phyloP scores from a whole-genome alignment of 2,329 filamentous ascomycete species.

The Penicillium olsonii region DNA sequence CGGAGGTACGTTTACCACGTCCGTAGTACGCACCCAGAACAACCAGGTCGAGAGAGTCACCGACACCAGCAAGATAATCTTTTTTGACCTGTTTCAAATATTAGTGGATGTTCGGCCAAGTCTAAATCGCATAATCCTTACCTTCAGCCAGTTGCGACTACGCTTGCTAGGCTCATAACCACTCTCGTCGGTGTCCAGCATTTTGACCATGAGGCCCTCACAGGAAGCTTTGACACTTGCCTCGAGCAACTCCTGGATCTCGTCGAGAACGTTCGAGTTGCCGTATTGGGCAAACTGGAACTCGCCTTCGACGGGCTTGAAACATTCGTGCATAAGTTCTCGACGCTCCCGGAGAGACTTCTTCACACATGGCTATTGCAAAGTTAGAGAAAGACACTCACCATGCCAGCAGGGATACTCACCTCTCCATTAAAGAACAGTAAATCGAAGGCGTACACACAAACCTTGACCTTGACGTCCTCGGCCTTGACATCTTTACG shows the following conservation, averaged over 20 bases:
- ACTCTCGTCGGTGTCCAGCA: slow-evolving; percentile 90
- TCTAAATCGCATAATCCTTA: slow-evolving; percentile 38
- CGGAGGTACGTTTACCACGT: slow-evolving; percentile 90
- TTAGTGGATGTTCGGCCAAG: slow-evolving; percentile 1
- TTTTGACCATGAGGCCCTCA: slow-evolving; percentile 98
- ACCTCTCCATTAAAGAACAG: slow-evolving; percentile 88
- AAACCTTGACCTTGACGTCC: slow-evolving; percentile 95
- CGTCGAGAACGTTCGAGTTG: slow-evolving; percentile 84
- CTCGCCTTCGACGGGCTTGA: slow-evolving; percentile 79
- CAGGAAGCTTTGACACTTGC: slow-evolving; percentile 95
- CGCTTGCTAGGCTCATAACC: slow-evolving; percentile 96
- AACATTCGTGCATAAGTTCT: slow-evolving; percentile 71
- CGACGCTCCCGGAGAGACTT: slow-evolving; percentile 83
- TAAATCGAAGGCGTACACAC: slow-evolving; percentile 94
- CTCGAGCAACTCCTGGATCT: slow-evolving; percentile 89
- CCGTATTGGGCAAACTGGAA: slow-evolving; percentile 87
- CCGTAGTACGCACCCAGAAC: slow-evolving; percentile 93
- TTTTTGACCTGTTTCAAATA: slow-evolving; percentile 74
- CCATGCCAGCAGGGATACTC: slow-evolving; percentile 16
- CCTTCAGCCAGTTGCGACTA: slow-evolving; percentile 97
- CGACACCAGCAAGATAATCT: slow-evolving; percentile 90
- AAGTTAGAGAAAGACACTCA: not conserved
- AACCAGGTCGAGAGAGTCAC: slow-evolving; percentile 94
- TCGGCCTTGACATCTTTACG: slow-evolving; percentile 95
- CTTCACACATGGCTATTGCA: slow-evolving; percentile 68